Evolutionary conservation across 441 rosid species (phyloP).

Genomic region (Rhodomyrtus psidioides): DNA sequence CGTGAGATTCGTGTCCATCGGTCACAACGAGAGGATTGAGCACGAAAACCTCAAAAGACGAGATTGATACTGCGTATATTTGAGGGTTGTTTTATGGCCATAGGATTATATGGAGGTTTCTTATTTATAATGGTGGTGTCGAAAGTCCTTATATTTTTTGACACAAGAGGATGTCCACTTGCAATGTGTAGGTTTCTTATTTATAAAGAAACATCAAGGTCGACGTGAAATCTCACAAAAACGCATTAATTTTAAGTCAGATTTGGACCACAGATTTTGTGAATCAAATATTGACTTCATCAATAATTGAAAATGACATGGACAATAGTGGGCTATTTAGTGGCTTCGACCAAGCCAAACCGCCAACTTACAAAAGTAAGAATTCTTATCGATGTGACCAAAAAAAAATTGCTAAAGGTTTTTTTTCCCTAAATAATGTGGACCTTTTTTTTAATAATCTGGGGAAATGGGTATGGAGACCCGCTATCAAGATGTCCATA

Average conservation of each 20-base stretch:
- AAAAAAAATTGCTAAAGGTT: too few species aligned
- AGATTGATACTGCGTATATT: too few species aligned
- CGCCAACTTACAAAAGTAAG: neutral
- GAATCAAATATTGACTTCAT: neutral
- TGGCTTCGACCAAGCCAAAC: too few species aligned
- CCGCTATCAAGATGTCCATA: neutral
- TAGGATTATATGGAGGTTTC: too few species aligned
- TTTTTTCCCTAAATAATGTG: neutral
- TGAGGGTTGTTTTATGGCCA: too few species aligned
- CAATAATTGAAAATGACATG: neutral
- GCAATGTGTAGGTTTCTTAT: neutral
- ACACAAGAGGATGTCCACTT: neutral
- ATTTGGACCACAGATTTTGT: neutral
- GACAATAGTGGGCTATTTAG: neutral
- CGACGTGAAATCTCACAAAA: neutral
- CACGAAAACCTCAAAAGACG: too few species aligned
- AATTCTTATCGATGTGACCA: neutral
- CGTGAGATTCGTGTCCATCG: neutral
- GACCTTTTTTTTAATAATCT: too few species aligned
- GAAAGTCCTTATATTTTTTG: neutral
- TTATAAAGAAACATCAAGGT: neutral
- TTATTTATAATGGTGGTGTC: neutral
- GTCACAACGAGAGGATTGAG: too few species aligned
- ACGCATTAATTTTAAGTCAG: neutral
- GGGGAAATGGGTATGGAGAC: neutral